Base-by-base conservation (phyloP, 2,329 filamentous ascomycete species). In the Lachnellula cervina region DNA sequence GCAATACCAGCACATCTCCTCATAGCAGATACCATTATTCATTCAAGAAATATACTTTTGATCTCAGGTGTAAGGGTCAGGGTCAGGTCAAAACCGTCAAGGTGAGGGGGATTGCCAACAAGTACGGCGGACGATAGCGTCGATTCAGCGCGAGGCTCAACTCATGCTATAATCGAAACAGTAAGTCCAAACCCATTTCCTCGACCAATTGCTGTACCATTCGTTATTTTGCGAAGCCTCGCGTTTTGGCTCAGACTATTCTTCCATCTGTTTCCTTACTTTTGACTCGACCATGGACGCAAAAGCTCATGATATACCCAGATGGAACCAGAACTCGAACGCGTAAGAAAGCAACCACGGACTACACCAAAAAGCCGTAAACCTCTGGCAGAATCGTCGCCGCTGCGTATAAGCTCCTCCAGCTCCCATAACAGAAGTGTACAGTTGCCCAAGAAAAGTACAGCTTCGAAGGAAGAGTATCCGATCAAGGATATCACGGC, bases 401-500 rank as follows among this genome's bases (percentile, higher is more conserved):
- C 14, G 43, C 16, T 19, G 35, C 32, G n/a, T 25, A 25, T 17
- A 54, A 56, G 32, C 17, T 21, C 32, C 13, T 40, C 28, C 16
- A 51, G 48, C 37, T 32, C 28, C 14, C 40, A 56, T 28, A 37
- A 19, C 17, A 43, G 4, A 9, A 34, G 37, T 4, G 37, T 17
- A 17, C 28, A 16, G 17, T 28, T n/a, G n/a, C n/a, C 23, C 6
- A 44, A 55, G 28, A 21, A 21, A 25, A 49, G 11, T 23, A 21
- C 42, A 34, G 23, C 21, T 32, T 37, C 38, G 8, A 19, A 47
- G 13, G 28, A 47, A 11, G 37, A 45, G 5, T 40, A 46, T 16
- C 16, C 21, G 16, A 46, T 64, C 38, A 59, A 55, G 17, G 53
- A 49, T 19, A 63, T 64, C 44, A 45, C 61, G 4, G 51, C 43